phyloP scores from a whole-genome alignment of 1,139 yeast species.

The Saccharomycopsis phalli region DNA sequence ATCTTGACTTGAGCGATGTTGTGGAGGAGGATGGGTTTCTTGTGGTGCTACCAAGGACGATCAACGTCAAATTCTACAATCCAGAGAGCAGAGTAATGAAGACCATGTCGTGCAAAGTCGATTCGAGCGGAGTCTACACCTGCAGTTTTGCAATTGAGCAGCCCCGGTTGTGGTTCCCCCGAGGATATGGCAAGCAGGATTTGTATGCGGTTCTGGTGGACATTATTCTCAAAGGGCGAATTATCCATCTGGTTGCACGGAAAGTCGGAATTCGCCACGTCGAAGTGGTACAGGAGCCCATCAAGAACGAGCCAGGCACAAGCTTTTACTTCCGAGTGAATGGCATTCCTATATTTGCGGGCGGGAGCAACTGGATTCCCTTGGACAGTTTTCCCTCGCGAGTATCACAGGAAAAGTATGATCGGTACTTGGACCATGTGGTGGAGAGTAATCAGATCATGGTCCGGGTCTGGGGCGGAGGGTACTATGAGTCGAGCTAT shows the following conservation, averaged over 20 bases:
- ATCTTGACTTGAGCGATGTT: slow-evolving; percentile 6
- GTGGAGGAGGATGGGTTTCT: slow-evolving; percentile 19
- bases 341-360: slow-evolving; percentile 30
- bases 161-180: slow-evolving; percentile 37
- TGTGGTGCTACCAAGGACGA: slow-evolving; percentile 8
- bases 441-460: slow-evolving; percentile 36
- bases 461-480: slow-evolving; percentile 45
- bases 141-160: slow-evolving; percentile 13
- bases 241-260: slow-evolving; percentile 1
- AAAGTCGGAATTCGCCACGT: slow-evolving; percentile 33
- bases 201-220: slow-evolving; percentile 27
- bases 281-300: slow-evolving; percentile 32
- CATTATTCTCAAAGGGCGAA: slow-evolving; percentile 12
- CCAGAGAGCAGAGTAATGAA: neutral
- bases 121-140: slow-evolving; percentile 4
- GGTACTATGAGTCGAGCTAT: slow-evolving; percentile 34
- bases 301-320: slow-evolving; percentile 28
- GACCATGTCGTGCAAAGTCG: neutral
- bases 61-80: neutral
- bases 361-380: slow-evolving; percentile 44
- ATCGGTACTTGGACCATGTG: slow-evolving; percentile 29
- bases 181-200: slow-evolving; percentile 32
- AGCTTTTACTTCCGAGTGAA: slow-evolving; percentile 37
- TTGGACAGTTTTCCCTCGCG: slow-evolving; percentile 33
- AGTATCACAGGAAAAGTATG: slow-evolving; percentile 30